These are phyloP conservation scores for Iberis amara DNA, from an alignment of 441 rosid genomes.

Conservation along the genomic window DNA sequence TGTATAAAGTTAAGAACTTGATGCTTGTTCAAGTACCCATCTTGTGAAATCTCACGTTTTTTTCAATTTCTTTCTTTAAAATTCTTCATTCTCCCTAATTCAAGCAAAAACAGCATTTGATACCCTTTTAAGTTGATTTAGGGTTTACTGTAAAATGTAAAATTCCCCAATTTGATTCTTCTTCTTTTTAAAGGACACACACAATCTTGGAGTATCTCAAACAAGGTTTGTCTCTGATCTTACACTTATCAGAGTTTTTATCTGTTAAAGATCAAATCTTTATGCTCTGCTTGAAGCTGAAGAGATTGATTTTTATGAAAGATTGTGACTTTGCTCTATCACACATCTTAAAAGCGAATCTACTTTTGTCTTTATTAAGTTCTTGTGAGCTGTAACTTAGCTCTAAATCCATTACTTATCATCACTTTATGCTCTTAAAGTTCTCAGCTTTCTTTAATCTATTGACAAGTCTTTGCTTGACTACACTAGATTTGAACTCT, in stretches of 20 bases:
- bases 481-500: too few relatives aligned
- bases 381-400: conserved; percentile 61
- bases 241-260: conserved; percentile 20
- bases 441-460: conserved; percentile 64
- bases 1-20: too few relatives aligned
- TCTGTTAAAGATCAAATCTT: conserved; percentile 25
- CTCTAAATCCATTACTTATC: conserved; percentile 33
- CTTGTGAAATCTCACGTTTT: conserved; percentile 30
- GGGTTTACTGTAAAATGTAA: conserved; percentile 33
- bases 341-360: conserved; percentile 58
- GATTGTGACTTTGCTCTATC: conserved; percentile 30
- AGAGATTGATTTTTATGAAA: conserved; percentile 30
- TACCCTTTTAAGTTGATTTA: conserved; percentile 41
- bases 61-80: conserved; percentile 11
- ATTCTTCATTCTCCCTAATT: conserved; percentile 23
- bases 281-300: conserved; percentile 16
- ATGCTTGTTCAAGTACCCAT: conserved; percentile 52
- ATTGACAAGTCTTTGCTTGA: conserved; percentile 32
- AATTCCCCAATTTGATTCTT: conserved; percentile 40
- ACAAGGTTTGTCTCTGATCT: conserved; percentile 39
- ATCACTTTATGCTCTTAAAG: conserved; percentile 89
- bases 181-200: conserved; percentile 35
- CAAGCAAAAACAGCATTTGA: conserved; percentile 54
- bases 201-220: conserved; percentile 44
- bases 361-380: conserved; percentile 45